Conservation (phyloP, 345 rosid genomes). For the Hypericum perforatum region DNA sequence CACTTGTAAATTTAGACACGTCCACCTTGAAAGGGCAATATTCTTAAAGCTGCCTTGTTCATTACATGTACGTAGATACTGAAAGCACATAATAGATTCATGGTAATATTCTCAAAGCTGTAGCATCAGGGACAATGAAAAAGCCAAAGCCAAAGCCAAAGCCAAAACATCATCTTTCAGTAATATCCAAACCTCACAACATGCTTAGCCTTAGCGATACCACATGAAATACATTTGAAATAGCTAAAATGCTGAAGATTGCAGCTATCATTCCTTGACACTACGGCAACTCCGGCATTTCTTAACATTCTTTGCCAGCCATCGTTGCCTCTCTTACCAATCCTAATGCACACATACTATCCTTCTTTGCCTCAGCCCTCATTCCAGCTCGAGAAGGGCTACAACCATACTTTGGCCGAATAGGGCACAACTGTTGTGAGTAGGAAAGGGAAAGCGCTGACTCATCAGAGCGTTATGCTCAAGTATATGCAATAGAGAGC, state of each 20-base stretch:
- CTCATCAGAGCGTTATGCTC: constrained; percentile 21
- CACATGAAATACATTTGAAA: constrained; percentile 24
- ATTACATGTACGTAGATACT: background rate
- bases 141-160: constrained; percentile 7
- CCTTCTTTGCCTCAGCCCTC: constrained; percentile 25
- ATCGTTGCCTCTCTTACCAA: constrained; percentile 16
- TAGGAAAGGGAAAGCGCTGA: constrained; percentile 16
- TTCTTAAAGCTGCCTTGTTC: background rate
- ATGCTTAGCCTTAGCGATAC: constrained; percentile 22
- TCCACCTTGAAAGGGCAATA: too few relatives aligned
- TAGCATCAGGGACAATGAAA: constrained; percentile 14
- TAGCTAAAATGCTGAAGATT: constrained; percentile 27
- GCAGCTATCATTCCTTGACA: constrained; percentile 20
- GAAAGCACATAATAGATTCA: background rate
- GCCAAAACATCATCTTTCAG: constrained; percentile 16
- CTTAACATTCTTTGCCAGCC: constrained; percentile 17
- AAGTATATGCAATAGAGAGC: constrained; percentile 14
- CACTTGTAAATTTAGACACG: too few relatives aligned
- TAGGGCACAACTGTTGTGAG: constrained; percentile 14
- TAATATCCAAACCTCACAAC: constrained; percentile 12
- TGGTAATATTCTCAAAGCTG: background rate
- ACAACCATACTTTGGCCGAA: constrained; percentile 24
- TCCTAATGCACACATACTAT: constrained; percentile 12
- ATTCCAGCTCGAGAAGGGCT: constrained; percentile 20
- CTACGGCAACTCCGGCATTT: constrained; percentile 12